phyloP scores from a whole-genome alignment of 2,329 filamentous ascomycete genomes.

The Capronia coronata region DNA sequence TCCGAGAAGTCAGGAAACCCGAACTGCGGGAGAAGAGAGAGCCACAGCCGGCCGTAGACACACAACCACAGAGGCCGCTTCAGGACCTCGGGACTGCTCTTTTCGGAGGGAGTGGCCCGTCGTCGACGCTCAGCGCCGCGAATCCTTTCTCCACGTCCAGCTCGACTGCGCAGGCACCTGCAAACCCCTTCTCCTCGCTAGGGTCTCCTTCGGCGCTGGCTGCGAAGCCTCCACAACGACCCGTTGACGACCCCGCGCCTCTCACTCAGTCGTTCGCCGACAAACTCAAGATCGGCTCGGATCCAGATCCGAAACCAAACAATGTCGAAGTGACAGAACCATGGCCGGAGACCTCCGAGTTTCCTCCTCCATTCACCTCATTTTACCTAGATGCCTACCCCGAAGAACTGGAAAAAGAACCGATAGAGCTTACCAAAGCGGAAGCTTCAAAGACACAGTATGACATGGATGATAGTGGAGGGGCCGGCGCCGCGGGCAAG shows the following conservation, averaged over 20 bases:
- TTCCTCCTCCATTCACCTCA: constrained; percentile 65
- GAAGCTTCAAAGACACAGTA: constrained; percentile 34
- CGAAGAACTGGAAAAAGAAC: constrained; percentile 63
- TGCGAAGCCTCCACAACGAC: constrained; percentile 40
- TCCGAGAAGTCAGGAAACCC: constrained; percentile 59
- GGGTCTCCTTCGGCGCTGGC: constrained; percentile 37
- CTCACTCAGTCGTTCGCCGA: constrained; percentile 71
- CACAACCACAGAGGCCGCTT: constrained; percentile 28
- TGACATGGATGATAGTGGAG: constrained; percentile 33
- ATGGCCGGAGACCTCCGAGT: constrained; percentile 64
- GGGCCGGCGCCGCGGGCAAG: constrained; percentile 45
- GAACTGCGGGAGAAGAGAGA: constrained; percentile 25
- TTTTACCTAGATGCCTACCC: constrained; percentile 87
- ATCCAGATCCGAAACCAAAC: constrained; percentile 29
- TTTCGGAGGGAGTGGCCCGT: constrained; percentile 49
- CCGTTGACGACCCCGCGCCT: constrained; percentile 39
- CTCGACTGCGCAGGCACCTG: constrained; percentile 32
- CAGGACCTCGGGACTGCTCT: constrained; percentile 51
- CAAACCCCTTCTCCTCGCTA: constrained; percentile 57
- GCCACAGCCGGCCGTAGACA: constrained; percentile 30
- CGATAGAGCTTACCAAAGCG: constrained; percentile 36
- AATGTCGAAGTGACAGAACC: constrained; percentile 47
- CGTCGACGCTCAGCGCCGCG: constrained; percentile 34
- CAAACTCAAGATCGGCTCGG: constrained; percentile 51
- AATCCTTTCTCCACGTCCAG: constrained; percentile 49